Base-by-base conservation (phyloP, 306 rosid species). In the Nissolia schottii region DNA sequence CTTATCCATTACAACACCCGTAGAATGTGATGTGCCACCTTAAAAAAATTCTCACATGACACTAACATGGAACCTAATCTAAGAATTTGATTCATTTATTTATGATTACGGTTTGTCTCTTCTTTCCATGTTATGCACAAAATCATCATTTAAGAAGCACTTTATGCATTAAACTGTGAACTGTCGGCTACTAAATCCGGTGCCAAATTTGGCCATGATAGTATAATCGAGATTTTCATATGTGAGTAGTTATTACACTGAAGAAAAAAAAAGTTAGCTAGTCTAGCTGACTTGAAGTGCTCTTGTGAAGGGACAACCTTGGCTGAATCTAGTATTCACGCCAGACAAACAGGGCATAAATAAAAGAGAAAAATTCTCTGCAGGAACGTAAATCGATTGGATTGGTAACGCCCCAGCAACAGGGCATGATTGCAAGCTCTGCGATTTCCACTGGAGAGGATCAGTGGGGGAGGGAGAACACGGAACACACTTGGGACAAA, bases 321-420 rank as follows among this genome's bases (percentile, higher is more conserved):
- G 48, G 61, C 64, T 53, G 83, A 67, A 73, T 74, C 58, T 64
- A 73, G 62, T 32, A 46, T 67, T 63, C 77, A 68, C 64, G 77
- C 76, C 82, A 45, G 86, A 77, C 77, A 67, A n/a, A 68, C 37
- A 24, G 54, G 25, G 13, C 72, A 57, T 54, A 62, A 19, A 66
- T 64, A 45, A 37, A 76, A 37, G 32, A 34, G 28, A 25, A 67
- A 56, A 77, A 41, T 24, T 41, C 43, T 57, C 16, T 22, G 37
- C 23, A 3, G 46, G 31, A n/a, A 24, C 66, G 29, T 55, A 49
- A 38, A 55, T 76, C 16, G 24, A 80, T 75, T n/a, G n/a, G n/a
- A n/a, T n/a, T n/a, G n/a, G n/a, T n/a, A n/a, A n/a, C n/a, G n/a
- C n/a, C n/a, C n/a, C n/a, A n/a, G n/a, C 49, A 53, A 53, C 28